Base-by-base conservation (phyloP, 2,329 filamentous ascomycete genomes). In the Penicillium sp. region DNA sequence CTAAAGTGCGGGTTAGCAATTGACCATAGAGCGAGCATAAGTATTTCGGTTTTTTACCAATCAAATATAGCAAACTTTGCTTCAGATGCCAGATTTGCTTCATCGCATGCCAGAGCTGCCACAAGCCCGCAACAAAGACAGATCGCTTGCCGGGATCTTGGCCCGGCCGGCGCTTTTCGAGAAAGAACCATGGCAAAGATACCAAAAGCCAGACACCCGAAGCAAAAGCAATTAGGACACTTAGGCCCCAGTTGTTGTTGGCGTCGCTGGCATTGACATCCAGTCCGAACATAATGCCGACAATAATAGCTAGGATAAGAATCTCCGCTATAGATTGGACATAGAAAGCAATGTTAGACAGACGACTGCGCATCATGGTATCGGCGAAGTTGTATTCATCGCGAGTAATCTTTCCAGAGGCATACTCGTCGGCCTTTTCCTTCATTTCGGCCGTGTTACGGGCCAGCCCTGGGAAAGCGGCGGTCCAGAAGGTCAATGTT, bases 401-500 rank as follows among this genome's bases (percentile, higher is more conserved):
- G 8, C 82, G 78, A 1, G 78, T 79, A 44, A 89, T 86, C 1
- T 74, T 74, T 3, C 85, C 81, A 2, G 76, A 72, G 22, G 76
- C 76, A 51, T 79, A 82, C n/a, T 78, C 74, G 33, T 78, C 74
- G 5, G 83, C 82, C 52, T 79, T 79, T 2, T 73, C 69, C 26
- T 83, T 75, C 66, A 86, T 73, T 24, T 81, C 75, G 1, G 69
- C 65, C 1, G 81, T 83, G 61, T 86, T 85, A 7, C 83, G 71
- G 4, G 84, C 82, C 8, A 87, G 72, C 0, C 82, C 78, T 3
- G 84, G 83, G 56, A 86, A 86, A 0, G 87, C 85, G 0, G 87
- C 86, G 0, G 85, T 87, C 85, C 86, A 89, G 69, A 88, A 89
- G 0, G 87, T 89, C 49, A 89, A 75, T 0, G 84, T 87, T 2